Conservation (phyloP, 2,329 filamentous ascomycete genomes). For the Penicillium glabrum region DNA sequence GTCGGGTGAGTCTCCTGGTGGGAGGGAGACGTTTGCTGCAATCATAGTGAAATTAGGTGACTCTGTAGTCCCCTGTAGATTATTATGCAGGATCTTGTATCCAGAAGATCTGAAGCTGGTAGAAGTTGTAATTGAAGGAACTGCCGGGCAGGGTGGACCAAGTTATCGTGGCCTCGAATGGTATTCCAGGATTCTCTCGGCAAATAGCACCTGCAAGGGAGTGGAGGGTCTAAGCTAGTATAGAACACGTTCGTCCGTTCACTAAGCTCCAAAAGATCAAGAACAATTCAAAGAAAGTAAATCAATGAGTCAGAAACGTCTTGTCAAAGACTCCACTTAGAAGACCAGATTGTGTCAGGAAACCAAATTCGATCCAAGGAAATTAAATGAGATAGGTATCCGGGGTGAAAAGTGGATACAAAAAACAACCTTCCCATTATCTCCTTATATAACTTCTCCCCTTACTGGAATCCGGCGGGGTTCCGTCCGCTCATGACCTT, state of each 20-base stretch:
- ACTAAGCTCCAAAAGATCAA: background rate
- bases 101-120: too few species aligned
- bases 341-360: background rate
- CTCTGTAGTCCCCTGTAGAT: too few species aligned
- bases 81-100: too few species aligned
- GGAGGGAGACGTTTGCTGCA: constrained; percentile 42
- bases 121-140: background rate
- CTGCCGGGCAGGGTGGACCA: background rate
- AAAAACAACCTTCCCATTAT: background rate
- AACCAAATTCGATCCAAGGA: background rate
- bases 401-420: background rate
- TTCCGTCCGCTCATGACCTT: background rate
- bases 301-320: background rate
- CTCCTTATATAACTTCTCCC: background rate
- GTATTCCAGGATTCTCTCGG: background rate
- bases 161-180: background rate
- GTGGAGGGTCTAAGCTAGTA: background rate
- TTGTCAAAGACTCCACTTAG: background rate
- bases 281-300: background rate
- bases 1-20: constrained; percentile 50
- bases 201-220: background rate
- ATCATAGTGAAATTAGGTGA: constrained; percentile 29
- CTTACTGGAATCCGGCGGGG: background rate
- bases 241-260: background rate
- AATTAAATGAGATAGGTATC: background rate